Base-by-base conservation (phyloP, 164 flowering plant species). In the Vitis vinifera region DNA sequence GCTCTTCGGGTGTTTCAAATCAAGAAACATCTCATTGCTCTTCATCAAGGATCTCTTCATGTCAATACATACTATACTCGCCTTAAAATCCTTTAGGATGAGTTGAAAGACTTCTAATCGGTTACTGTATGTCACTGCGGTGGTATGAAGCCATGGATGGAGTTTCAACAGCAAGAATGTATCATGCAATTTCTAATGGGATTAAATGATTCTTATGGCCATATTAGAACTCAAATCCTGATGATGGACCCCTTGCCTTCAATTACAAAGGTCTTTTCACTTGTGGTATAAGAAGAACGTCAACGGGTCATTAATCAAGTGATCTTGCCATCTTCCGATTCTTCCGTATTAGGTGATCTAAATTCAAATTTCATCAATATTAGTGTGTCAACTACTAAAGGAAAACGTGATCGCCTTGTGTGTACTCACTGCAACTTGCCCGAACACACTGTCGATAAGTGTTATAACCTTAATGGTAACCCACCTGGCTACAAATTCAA, bases 121-220 rank as follows among this genome's bases (percentile, higher is more conserved):
- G 8, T 13, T 9, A 9, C 0, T 12, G 61, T 23, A n/a, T 58
- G 61, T 16, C 27, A 23, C 27, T 23, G 27, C 27, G 2, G 2
- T 23, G 27, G 27, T 23, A 23, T 23, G 27, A 23, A 58, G 61
- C 15, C 16, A 9, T 12, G 15, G 61, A 16, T 10, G 12, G 61
- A 58, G 19, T 13, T 14, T 12, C 61, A 1, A 0, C 15, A 16
- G 61, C 16, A 58, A 12, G 61, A 58, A 16, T 58, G 19, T n/a
- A 58, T 16, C 19, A 12, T 58, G 61, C 61, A 58, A 16, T 58
- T 58, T 16, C 61, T 58, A 9, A 58, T 58, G 61, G 61, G 61
- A n/a, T 58, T 58, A n/a, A 58, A 10, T 58, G 61, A 12, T 5
- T 15, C 62, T 10, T 9, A 10, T 17, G 49, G 15, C 16, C 48